Evolutionary conservation across 1,284 basidiomycete species (phyloP).

Genomic region (Baeospora myosura): DNA sequence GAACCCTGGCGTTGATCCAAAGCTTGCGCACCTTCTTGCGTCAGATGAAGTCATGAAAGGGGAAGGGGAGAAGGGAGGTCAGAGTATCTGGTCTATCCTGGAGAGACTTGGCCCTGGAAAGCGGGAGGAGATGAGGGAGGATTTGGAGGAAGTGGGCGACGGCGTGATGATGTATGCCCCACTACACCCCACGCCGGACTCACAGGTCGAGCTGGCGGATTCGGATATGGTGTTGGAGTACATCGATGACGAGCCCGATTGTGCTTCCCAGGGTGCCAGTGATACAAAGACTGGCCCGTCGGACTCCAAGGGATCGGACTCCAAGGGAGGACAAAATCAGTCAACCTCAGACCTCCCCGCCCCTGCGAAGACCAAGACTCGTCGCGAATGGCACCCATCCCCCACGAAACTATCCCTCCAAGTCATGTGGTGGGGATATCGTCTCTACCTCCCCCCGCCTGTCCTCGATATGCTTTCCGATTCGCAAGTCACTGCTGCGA

Average conservation of each 20-base stretch:
- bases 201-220: constrained; percentile 59
- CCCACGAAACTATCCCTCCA: constrained; percentile 61
- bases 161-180: constrained; percentile 71
- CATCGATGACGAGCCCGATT: constrained; percentile 18
- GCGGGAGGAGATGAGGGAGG: constrained; percentile 14
- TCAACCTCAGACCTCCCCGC: not conserved
- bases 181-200: constrained; percentile 50
- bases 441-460: constrained; percentile 66
- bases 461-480: constrained; percentile 59
- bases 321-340: not conserved
- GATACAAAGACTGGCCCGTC: too few species aligned
- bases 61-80: constrained; percentile 28
- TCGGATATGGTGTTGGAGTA: constrained; percentile 48
- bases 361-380: constrained; percentile 12
- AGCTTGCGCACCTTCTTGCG: constrained; percentile 40
- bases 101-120: constrained; percentile 38
- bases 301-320: too few species aligned
- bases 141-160: constrained; percentile 31
- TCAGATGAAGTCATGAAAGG: constrained; percentile 54
- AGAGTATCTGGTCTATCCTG: constrained; percentile 52
- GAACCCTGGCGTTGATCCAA: constrained; percentile 28
- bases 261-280: too few species aligned
- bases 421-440: constrained; percentile 76
- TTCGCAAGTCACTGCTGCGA: constrained; percentile 55
- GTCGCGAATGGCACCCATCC: constrained; percentile 64